Percentiles rank a stretch among this genome's conserved stretches.
These are phyloP conservation scores for Penicillium expansum DNA, from an alignment of 2,329 filamentous ascomycete genomes.

Conservation along the genomic window DNA sequence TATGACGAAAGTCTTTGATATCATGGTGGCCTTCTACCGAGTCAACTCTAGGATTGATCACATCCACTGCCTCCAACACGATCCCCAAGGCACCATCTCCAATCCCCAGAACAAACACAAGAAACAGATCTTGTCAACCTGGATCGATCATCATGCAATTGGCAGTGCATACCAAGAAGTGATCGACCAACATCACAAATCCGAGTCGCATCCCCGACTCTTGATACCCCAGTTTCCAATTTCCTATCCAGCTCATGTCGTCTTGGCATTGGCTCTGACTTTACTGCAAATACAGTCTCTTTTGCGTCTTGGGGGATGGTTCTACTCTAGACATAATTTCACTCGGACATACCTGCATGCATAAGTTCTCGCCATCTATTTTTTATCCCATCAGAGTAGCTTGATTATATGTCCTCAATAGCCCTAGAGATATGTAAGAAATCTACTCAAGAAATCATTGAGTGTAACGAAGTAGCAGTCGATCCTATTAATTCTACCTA, in stretches of 20 bases:
- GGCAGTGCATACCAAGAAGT: slow-evolving; percentile 6
- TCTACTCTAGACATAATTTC: slow-evolving; percentile 1
- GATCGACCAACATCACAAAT: slow-evolving; percentile 15
- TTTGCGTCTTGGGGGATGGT: slow-evolving; percentile 4
- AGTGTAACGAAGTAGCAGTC: too few relatives aligned
- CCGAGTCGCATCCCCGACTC: slow-evolving; percentile 23
- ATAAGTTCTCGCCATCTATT: not conserved
- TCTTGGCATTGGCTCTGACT: slow-evolving; percentile 5
- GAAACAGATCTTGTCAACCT: slow-evolving; percentile 1
- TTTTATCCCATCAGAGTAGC: not conserved
- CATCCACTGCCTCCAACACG: not conserved
- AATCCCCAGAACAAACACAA: not conserved
- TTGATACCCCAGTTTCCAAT: slow-evolving; percentile 30
- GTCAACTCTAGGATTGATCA: not conserved
- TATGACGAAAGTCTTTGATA: not conserved
- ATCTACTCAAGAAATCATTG: too few relatives aligned
- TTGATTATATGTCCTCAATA: not conserved
- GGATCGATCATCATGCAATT: slow-evolving; percentile 3
- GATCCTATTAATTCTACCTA: not conserved
- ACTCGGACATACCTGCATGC: slow-evolving; percentile 4
- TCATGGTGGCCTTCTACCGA: not conserved
- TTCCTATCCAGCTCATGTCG: slow-evolving; percentile 6
- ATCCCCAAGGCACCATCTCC: not conserved
- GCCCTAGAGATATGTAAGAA: too few relatives aligned
- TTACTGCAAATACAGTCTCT: slow-evolving; percentile 12